Evolutionary conservation across 1,284 basidiomycete species (phyloP), one percentile per base, ranked within the genome.

Genomic region (Tausonia pullulans): DNA sequence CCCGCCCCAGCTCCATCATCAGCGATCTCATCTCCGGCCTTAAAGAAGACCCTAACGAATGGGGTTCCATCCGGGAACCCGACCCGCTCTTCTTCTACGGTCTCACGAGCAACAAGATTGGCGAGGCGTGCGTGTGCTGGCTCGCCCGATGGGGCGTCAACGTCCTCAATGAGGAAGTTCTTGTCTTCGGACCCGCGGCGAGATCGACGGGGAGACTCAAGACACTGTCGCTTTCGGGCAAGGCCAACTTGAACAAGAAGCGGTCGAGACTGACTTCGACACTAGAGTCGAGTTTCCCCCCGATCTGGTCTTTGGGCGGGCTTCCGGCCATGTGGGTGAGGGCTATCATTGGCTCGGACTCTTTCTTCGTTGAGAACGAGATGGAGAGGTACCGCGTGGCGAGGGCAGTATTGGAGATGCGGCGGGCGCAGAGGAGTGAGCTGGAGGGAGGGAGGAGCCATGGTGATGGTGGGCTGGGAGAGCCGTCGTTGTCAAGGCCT

Each of bases 41-140:
- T 40, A 54, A 40, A 11, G 52, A 54, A 13, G 52, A 16, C 41
- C 52, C 52, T 54, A 40, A 11, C 41, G 52, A 54, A 54, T 16
- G 52, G 27, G 27, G 27, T 27, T 49, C 60, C 41, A 11, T 13
- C 6, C n/a, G 40, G 51, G 51, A 43, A 10, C 27, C 27, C 5
- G 48, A 49, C 27, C 72, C 74, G 52, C 71, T 74, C 66, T 86
- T 84, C 71, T 84, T 86, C 72, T 93, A 93, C 72, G 93, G 92
- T 39, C 80, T 83, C 39, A 81, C 90, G 4, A 88, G 88, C 0
- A 84, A 92, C 76, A 93, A 91, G 77, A 88, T 96, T 67, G 92
- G 92, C 41, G 90, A 95, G 75, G 87, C 90, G 0, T 87, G 87
- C 69, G 83, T 84, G 4, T 91, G 88, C 74, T 97, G 92, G 91